Evolutionary conservation across 2,329 filamentous ascomycete genomes (phyloP), one percentile per base, ranked within the genome.

Genomic region (Alternaria ventricosa): DNA sequence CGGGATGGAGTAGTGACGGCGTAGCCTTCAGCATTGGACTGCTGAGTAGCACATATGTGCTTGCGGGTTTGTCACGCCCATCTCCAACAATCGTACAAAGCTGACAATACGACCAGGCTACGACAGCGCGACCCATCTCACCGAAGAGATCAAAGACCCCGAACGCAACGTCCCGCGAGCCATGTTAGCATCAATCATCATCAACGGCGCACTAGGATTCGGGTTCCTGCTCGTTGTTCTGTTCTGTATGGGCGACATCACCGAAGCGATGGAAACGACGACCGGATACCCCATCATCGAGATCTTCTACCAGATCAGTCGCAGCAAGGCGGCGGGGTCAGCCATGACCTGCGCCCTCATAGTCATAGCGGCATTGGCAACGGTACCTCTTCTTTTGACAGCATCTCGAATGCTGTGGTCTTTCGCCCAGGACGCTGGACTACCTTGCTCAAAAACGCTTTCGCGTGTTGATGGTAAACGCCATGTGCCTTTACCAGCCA

Each of bases 11-110:
- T 36, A 82, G 69, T 45, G 75, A 75, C 36, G 71, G 79, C 0
- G 63, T 82, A 6, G 76, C 80, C 0, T 82, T 79, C 64, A 71
- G 82, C 33, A 79, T 83, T 13, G 81, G 82, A 6, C 49, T 78
- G 22, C 20, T 66, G 64, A 33, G 79, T 51, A 12, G 60, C 63
- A 30, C 67, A 64, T 57, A 71, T 61, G 68, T 62, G 58, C 55
- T 69, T 67, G 43, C 67, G 67, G 61, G 66, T 64, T 77, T 7
- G 65, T 10, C 15, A 7, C 20, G 9, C 13, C 30, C 23, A 46
- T 53, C 9, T 25, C 44, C 25, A 30, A 13, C 18, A 6, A 12
- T 44, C 6, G 6, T 12, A n/a, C 27, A 13, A 27, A 20, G 13
- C 44, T 56, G 18, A 60, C 22, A 30, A 5, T 47, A 4, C 5